Conservation (phyloP, 2,329 filamentous ascomycete genomes). For the Talaromyces albobiverticillius region DNA sequence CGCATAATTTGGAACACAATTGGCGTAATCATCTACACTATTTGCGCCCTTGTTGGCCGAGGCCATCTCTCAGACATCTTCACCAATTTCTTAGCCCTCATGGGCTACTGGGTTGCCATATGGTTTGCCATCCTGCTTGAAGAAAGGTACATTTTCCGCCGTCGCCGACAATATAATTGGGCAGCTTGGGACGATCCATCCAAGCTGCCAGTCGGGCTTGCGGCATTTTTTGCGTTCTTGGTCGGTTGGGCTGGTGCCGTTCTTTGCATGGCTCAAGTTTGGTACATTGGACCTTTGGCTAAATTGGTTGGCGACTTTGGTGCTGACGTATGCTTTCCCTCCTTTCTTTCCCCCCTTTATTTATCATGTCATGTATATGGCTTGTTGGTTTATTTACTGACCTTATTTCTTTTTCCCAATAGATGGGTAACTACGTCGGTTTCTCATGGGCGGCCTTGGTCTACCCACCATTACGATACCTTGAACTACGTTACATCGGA, state of each 20-base stretch:
- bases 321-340: constrained; percentile 53
- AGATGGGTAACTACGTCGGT: constrained; percentile 60
- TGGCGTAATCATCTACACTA: constrained; percentile 60
- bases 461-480: constrained; percentile 53
- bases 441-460: constrained; percentile 59
- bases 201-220: constrained; percentile 61
- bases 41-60: constrained; percentile 63
- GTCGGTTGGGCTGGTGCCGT: constrained; percentile 65
- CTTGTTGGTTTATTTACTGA: constrained; percentile 9
- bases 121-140: constrained; percentile 60
- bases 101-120: constrained; percentile 68
- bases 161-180: constrained; percentile 56
- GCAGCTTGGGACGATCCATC: constrained; percentile 57
- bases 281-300: constrained; percentile 65
- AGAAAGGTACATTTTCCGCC: constrained; percentile 62
- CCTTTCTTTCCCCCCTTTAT: too few species aligned
- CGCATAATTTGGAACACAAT: constrained; percentile 64
- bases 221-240: constrained; percentile 60
- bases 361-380: neutral
- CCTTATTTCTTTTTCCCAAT: constrained; percentile 21
- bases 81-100: constrained; percentile 66
- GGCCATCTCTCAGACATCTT: constrained; percentile 62
- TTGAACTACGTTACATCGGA: constrained; percentile 51
- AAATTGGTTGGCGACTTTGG: constrained; percentile 56
- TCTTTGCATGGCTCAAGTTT: constrained; percentile 66